A percentile compares a stretch with the other conserved stretches of the same genome.
phyloP scores from a whole-genome alignment of 2,329 filamentous ascomycete genomes.

The Chaetomium strumarium region DNA sequence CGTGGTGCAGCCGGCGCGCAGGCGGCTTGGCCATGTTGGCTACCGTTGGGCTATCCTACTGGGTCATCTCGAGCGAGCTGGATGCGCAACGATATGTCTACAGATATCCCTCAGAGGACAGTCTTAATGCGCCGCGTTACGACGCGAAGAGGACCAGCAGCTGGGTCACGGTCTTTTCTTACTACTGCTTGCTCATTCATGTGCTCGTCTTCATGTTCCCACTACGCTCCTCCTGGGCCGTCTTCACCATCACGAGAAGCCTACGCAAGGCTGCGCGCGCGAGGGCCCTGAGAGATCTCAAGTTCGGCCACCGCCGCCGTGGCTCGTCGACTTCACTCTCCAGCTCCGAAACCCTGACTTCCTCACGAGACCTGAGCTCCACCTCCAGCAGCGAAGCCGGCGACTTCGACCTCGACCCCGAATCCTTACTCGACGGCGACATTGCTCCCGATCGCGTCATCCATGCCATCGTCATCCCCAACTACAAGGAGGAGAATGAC shows the following conservation, averaged over 20 bases:
- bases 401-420: conserved; percentile 45
- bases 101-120: conserved; percentile 38
- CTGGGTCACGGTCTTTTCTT: conserved; percentile 52
- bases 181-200: conserved; percentile 62
- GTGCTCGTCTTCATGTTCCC: conserved; percentile 58
- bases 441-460: conserved; percentile 44
- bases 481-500: conserved; percentile 68
- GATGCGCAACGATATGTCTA: conserved; percentile 39
- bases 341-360: conserved; percentile 49
- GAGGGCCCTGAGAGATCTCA: conserved; percentile 43
- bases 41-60: conserved; percentile 46
- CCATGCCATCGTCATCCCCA: conserved; percentile 64
- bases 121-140: conserved; percentile 31
- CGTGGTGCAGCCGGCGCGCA: conserved; percentile 48
- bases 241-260: conserved; percentile 50
- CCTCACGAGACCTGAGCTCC: conserved; percentile 40
- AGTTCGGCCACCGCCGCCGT: conserved; percentile 42
- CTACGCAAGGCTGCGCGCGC: conserved; percentile 42
- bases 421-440: conserved; percentile 41
- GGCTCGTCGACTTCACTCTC: conserved; percentile 50
- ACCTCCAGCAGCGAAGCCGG: conserved; percentile 46
- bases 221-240: conserved; percentile 54
- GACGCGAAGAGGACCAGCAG: conserved; percentile 40
- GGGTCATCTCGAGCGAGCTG: conserved; percentile 48
- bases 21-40: conserved; percentile 51